Base-by-base conservation (phyloP, 352 stramenopile genomes). In the Phytopythium mirpurense region DNA sequence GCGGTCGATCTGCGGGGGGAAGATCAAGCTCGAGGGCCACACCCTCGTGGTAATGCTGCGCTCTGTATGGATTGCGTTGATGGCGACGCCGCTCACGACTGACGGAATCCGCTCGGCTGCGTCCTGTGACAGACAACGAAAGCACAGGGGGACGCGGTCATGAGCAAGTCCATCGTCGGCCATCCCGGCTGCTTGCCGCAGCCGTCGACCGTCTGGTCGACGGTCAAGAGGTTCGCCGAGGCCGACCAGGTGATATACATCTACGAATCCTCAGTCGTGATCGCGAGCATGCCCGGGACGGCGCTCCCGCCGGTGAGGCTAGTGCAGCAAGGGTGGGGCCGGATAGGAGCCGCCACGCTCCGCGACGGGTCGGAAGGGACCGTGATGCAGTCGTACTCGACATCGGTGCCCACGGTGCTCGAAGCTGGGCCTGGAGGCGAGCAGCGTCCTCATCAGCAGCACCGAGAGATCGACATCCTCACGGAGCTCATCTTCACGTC, bases 401-500 rank as follows among this genome's bases (percentile, higher is more conserved):
- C 48, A 6, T 67, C 68, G 3, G 43, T 63, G 0, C 60, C 69
- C 4, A 70, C 65, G 1, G 50, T 70, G 10, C 36, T 62, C 27
- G 49, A 54, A 26, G 21, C 44, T 7, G 40, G 57, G 7, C 35
- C 24, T 0, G 42, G 51, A 19, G 41, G 47, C 26, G 35, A 65
- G 26, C 36, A 56, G 54, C n/a, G 53, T 4, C 26, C 19, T 5
- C 57, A 63, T 29, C 51, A 48, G 18, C 56, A 74, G 35, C 52
- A 64, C 45, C 43, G 63, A 19, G 57, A 71, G 46, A 60, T 67
- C 10, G 67, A 68, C 15, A 38, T 64, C 5, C 46, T 73, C 16
- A 70, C 63, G 6, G 57, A 74, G 35, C 59, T 67, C 53, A 54
- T 74, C 16, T 58, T 74, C 31, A 42, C 61, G 19, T 54, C 57